Evolutionary conservation across 495 filamentous ascomycete species (phyloP).

Genomic region (Bathelium albidoporum): DNA sequence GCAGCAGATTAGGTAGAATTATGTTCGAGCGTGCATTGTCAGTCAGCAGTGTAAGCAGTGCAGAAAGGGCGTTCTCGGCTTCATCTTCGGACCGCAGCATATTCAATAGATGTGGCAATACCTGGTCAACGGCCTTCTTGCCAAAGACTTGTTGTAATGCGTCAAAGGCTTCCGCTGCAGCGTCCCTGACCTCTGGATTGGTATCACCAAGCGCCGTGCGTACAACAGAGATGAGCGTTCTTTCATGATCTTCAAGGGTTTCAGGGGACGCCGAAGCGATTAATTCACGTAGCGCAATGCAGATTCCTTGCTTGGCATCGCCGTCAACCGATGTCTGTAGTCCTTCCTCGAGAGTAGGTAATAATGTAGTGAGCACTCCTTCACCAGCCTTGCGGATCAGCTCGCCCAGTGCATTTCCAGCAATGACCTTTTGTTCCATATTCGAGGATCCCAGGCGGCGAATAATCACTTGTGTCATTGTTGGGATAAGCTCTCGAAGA

Average conservation of each 20-base stretch:
- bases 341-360: slow-evolving; percentile 89
- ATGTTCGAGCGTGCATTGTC: slow-evolving; percentile 91
- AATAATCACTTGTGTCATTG: slow-evolving; percentile 87
- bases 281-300: slow-evolving; percentile 86
- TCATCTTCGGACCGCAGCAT: slow-evolving; percentile 75
- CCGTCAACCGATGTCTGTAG: slow-evolving; percentile 80
- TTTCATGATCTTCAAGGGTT: slow-evolving; percentile 86
- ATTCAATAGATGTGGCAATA: slow-evolving; percentile 81
- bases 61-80: slow-evolving; percentile 84
- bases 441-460: slow-evolving; percentile 88
- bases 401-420: slow-evolving; percentile 91
- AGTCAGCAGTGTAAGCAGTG: slow-evolving; percentile 82
- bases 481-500: slow-evolving; percentile 89
- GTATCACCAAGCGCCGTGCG: slow-evolving; percentile 86
- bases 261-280: slow-evolving; percentile 86
- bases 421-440: slow-evolving; percentile 97
- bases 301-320: slow-evolving; percentile 94
- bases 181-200: slow-evolving; percentile 82
- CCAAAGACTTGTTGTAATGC: slow-evolving; percentile 85
- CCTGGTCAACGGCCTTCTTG: slow-evolving; percentile 88
- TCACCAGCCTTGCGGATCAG: slow-evolving; percentile 95
- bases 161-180: slow-evolving; percentile 94
- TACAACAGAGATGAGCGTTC: slow-evolving; percentile 86
- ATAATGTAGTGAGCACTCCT: slow-evolving; percentile 72
- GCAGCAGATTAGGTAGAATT: slow-evolving; percentile 91